Evolutionary conservation across 2,329 filamentous ascomycete genomes (phyloP).

Genomic region (Aspergillus novoparasiticus): DNA sequence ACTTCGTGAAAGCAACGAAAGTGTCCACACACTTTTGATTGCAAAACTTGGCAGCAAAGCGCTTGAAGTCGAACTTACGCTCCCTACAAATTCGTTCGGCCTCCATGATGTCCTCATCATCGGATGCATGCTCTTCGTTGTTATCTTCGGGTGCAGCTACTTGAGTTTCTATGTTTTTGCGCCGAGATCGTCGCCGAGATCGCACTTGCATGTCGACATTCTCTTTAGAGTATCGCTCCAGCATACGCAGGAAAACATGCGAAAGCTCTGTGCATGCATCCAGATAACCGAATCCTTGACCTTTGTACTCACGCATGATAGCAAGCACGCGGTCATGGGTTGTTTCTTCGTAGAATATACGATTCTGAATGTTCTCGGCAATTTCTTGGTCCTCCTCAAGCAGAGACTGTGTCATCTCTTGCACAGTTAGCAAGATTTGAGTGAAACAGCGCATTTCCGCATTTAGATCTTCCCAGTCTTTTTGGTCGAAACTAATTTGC

Average conservation of each 20-base stretch:
- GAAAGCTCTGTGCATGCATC: slow-evolving; percentile 88
- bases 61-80: slow-evolving; percentile 89
- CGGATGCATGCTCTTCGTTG: slow-evolving; percentile 59
- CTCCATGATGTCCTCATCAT: slow-evolving; percentile 72
- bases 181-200: slow-evolving; percentile 71
- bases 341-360: slow-evolving; percentile 97
- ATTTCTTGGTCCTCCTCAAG: slow-evolving; percentile 96
- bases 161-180: slow-evolving; percentile 63
- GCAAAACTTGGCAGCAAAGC: slow-evolving; percentile 78
- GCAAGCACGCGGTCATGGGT: slow-evolving; percentile 85
- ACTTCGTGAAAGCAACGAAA: slow-evolving; percentile 77
- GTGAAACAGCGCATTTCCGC: slow-evolving; percentile 93
- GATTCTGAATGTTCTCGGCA: slow-evolving; percentile 92
- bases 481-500: slow-evolving; percentile 76
- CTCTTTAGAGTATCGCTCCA: slow-evolving; percentile 92
- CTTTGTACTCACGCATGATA: slow-evolving; percentile 83
- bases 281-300: slow-evolving; percentile 90
- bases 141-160: slow-evolving; percentile 48
- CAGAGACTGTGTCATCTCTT: slow-evolving; percentile 83
- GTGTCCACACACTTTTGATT: slow-evolving; percentile 86
- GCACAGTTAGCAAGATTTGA: slow-evolving; percentile 87
- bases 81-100: slow-evolving; percentile 75
- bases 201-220: slow-evolving; percentile 93
- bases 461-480: slow-evolving; percentile 83
- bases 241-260: slow-evolving; percentile 86